These are phyloP conservation scores for Leptodontidium sp. DNA, from an alignment of 2,329 filamentous ascomycete species.

Conservation along the genomic window DNA sequence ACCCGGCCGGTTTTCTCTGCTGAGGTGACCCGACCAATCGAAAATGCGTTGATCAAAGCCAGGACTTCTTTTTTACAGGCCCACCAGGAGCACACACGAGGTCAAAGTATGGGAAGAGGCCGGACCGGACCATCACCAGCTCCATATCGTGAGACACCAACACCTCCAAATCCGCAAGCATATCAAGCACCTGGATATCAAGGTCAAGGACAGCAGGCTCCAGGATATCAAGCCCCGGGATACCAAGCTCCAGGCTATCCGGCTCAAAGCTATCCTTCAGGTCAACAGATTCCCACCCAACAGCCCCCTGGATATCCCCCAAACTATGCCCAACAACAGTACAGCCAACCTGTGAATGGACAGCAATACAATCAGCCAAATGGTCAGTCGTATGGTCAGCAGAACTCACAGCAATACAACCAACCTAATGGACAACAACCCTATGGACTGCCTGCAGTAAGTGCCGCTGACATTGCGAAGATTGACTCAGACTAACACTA, in stretches of 20 bases:
- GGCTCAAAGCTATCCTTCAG: slow-evolving; percentile 16
- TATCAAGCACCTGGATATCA: slow-evolving; percentile 40
- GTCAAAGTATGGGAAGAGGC: slow-evolving; percentile 61
- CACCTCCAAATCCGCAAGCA: slow-evolving; percentile 65
- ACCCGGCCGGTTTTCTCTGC: slow-evolving; percentile 89
- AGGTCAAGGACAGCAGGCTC: slow-evolving; percentile 48
- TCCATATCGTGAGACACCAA: slow-evolving; percentile 76
- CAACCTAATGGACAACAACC: slow-evolving; percentile 37
- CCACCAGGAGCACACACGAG: slow-evolving; percentile 63
- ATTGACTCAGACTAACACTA: background rate
- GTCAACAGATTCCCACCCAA: slow-evolving; percentile 9
- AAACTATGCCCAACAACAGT: slow-evolving; percentile 22
- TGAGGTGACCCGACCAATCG: slow-evolving; percentile 88
- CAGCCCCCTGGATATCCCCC: slow-evolving; percentile 34
- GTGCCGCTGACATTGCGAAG: slow-evolving; percentile 4
- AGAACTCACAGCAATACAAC: slow-evolving; percentile 17
- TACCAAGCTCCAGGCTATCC: slow-evolving; percentile 20
- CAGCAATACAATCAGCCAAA: slow-evolving; percentile 29
- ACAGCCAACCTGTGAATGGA: slow-evolving; percentile 25
- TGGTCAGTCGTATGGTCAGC: slow-evolving; percentile 27
- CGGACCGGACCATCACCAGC: slow-evolving; percentile 60
- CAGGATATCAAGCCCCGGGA: slow-evolving; percentile 43
- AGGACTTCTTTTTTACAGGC: slow-evolving; percentile 65
- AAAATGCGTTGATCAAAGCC: slow-evolving; percentile 91
- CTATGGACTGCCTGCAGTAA: slow-evolving; percentile 44